phyloP scores from a whole-genome alignment of 2,329 filamentous ascomycete genomes.

The Arthrobotrys sinensis region DNA sequence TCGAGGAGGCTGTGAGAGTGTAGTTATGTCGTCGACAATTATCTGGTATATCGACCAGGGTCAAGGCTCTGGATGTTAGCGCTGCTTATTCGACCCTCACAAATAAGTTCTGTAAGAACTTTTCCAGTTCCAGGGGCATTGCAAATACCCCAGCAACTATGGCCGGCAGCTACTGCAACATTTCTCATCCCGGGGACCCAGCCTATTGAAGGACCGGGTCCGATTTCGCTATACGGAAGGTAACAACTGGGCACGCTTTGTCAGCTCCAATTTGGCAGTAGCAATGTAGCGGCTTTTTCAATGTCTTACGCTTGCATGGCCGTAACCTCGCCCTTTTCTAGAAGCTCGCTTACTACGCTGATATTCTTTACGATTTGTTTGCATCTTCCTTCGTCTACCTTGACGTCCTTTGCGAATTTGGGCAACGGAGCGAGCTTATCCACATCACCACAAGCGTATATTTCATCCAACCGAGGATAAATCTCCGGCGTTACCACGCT shows the following conservation, averaged over 20 bases:
- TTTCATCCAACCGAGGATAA: slow-evolving; percentile 89
- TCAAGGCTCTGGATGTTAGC: slow-evolving; percentile 78
- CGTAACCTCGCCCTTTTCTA: slow-evolving; percentile 79
- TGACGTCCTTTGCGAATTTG: slow-evolving; percentile 80
- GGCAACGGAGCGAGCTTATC: slow-evolving; percentile 83
- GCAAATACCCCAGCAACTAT: slow-evolving; percentile 99
- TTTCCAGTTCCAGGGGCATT: slow-evolving; percentile 91
- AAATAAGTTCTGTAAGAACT: slow-evolving; percentile 83
- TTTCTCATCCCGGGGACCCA: slow-evolving; percentile 82
- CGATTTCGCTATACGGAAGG: slow-evolving; percentile 79
- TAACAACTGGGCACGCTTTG: slow-evolving; percentile 75
- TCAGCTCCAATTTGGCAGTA: not conserved
- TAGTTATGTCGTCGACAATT: not conserved
- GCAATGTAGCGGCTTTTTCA: too few relatives aligned
- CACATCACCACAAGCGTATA: slow-evolving; percentile 94
- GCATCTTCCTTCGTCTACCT: slow-evolving; percentile 81
- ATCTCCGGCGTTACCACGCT: slow-evolving; percentile 83
- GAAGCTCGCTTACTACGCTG: slow-evolving; percentile 75
- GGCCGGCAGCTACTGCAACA: slow-evolving; percentile 85
- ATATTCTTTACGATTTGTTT: slow-evolving; percentile 89
- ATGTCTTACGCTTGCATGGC: slow-evolving; percentile 77
- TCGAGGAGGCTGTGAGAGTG: not conserved
- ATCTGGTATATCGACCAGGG: slow-evolving; percentile 73
- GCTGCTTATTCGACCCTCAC: slow-evolving; percentile 79
- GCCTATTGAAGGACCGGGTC: slow-evolving; percentile 79